These are phyloP conservation scores for Trichophyton rubrum DNA, from an alignment of 2,329 filamentous ascomycete species.

Conservation along the genomic window DNA sequence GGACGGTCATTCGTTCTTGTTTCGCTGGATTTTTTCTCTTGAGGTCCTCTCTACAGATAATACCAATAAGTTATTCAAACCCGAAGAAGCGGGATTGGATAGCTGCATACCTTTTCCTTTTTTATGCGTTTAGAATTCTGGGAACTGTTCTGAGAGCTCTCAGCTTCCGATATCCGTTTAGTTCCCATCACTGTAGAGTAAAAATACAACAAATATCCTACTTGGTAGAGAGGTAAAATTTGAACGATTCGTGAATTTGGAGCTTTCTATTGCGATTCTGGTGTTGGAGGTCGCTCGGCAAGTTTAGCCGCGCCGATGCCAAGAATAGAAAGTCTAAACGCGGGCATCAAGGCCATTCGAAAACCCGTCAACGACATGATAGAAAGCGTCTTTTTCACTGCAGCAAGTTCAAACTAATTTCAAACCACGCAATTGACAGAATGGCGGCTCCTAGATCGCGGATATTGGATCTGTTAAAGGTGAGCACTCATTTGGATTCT, in stretches of 20 bases:
- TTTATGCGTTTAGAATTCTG: conserved; percentile 5
- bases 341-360: neutral
- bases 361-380: neutral
- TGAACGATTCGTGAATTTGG: neutral
- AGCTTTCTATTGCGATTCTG: neutral
- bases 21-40: neutral
- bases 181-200: neutral
- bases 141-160: neutral
- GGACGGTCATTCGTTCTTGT: neutral
- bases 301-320: neutral
- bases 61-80: neutral
- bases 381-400: neutral
- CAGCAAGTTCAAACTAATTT: neutral
- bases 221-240: neutral
- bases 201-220: neutral
- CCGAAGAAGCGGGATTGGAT: neutral
- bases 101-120: conserved; percentile 8
- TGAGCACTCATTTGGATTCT: conserved; percentile 21
- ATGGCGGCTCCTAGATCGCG: conserved; percentile 44
- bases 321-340: neutral
- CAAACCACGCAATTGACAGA: neutral
- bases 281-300: neutral
- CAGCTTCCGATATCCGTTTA: conserved; percentile 9
- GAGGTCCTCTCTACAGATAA: neutral
- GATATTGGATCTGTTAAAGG: conserved; percentile 64